Base-by-base conservation (phyloP, 768 basidiomycete genomes). In the Boletus rubescentipes region DNA sequence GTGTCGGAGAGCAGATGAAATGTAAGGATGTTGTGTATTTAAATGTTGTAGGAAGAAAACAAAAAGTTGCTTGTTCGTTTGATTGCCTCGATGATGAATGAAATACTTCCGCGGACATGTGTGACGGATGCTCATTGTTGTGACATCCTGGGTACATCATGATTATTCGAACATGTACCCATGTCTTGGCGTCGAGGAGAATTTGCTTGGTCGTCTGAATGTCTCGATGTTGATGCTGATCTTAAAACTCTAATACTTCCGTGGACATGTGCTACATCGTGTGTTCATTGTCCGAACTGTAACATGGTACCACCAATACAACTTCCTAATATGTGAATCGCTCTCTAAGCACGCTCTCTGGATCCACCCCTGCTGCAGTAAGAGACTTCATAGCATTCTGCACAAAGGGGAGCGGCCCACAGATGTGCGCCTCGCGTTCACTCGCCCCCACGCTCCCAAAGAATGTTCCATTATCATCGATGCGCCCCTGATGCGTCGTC, bases 341-440 rank as follows among this genome's bases (percentile, higher is more conserved):
- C 51, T 64, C 65, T 42, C 65, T 60, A 10, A 54, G 35, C 4
- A 68, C 65, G 16, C 29, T 49, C 54, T 66, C 64, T 15, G 61
- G 53, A 31, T 66, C 54, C 7, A 66, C 66, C 14, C 65, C 61
- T 4, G 66, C 58, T 1, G 58, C 57, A 5, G 10, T 36, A 18
- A 67, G 66, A 4, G 64, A 66, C 40, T 53, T 53, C 61, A 61
- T 67, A 9, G 53, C 52, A 31, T 57, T 66, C 8, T n/a, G 35
- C 40, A 67, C 58, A 31, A 67, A 67, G 2, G 65, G 66, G 18
- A 67, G 36, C 0, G 65, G 66, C 10, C 66, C 65, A 36, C 65
- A 67, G 15, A 67, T 55, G 26, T 67, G 53, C 2, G 61, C 4
- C 16, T 65, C 65, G 52, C 58, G 43, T 2, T 40, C 37, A 2